Evolutionary conservation across 805 yeast species (phyloP).

Genomic region (Starmerella scarabaei): DNA sequence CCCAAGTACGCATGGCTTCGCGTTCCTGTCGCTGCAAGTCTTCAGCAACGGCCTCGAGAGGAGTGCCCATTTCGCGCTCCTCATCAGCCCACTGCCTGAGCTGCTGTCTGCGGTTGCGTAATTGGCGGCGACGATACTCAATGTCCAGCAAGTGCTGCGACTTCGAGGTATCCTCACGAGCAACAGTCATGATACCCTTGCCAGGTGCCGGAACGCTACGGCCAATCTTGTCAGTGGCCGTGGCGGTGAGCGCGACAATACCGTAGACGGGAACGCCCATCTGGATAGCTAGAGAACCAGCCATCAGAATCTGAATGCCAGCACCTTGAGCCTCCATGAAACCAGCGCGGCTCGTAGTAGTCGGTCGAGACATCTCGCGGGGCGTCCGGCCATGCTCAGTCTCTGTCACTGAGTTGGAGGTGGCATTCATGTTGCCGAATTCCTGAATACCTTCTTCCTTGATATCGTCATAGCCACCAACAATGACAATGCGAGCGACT

Average conservation of each 20-base stretch:
- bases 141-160: conserved; percentile 50
- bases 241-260: conserved; percentile 83
- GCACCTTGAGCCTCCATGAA: conserved; percentile 99
- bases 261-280: conserved; percentile 99
- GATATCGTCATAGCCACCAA: conserved; percentile 99
- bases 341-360: conserved; percentile 91
- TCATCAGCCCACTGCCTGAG: conserved; percentile 72
- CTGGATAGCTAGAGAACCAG: conserved; percentile 79
- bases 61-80: conserved; percentile 60
- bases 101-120: conserved; percentile 63
- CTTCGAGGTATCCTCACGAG: conserved; percentile 80
- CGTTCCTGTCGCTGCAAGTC: conserved; percentile 75
- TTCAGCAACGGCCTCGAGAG: conserved; percentile 73
- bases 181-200: conserved; percentile 96
- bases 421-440: conserved; percentile 98
- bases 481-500: conserved; percentile 89
- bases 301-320: conserved; percentile 94
- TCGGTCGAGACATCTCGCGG: conserved; percentile 95
- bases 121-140: conserved; percentile 86
- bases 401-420: conserved; percentile 80
- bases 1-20: conserved; percentile 87
- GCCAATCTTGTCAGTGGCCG: conserved; percentile 97
- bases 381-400: conserved; percentile 95
- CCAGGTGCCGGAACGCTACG: conserved; percentile 99
- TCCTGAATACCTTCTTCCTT: conserved; percentile 98